These are phyloP conservation scores for Lecanoromycetidae sp. DNA, from an alignment of 2,329 filamentous ascomycete species.

Conservation along the genomic window DNA sequence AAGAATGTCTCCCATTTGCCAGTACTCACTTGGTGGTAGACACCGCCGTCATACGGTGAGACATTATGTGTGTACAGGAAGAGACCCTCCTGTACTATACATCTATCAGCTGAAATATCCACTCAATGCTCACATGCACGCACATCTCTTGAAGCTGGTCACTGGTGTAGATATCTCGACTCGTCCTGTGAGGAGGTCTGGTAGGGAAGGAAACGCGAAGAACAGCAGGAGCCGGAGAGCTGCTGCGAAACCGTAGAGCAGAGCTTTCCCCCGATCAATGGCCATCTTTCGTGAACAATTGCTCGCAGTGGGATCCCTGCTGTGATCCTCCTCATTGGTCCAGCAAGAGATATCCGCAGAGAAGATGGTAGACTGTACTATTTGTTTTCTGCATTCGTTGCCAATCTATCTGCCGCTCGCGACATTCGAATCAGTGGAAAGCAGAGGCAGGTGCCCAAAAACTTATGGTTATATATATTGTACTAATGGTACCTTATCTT, in stretches of 20 bases:
- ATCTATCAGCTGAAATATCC: conserved; percentile 8
- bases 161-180: conserved; percentile 96
- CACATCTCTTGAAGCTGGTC: conserved; percentile 94
- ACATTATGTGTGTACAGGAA: conserved; percentile 95
- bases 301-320: too few species aligned
- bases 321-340: too few species aligned
- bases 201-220: conserved; percentile 66
- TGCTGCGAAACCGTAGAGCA: conserved; percentile 64
- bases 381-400: too few species aligned
- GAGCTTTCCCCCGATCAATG: conserved; percentile 46
- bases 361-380: too few species aligned
- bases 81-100: conserved; percentile 79
- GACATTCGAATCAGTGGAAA: too few species aligned
- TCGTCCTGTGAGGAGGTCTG: conserved; percentile 73
- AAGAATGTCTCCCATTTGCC: conserved; percentile 1
- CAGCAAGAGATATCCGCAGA: too few species aligned
- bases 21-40: conserved; percentile 49
- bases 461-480: too few species aligned
- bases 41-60: conserved; percentile 91
- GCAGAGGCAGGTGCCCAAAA: too few species aligned
- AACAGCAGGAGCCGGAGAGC: conserved; percentile 70
- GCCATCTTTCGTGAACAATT: too few species aligned
- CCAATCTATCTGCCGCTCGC: too few species aligned
- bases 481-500: too few species aligned
- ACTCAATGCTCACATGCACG: conserved; percentile 25